Evolutionary conservation across 1,139 yeast genomes (phyloP).

Genomic region (Barnettozyma hawaiiensis): DNA sequence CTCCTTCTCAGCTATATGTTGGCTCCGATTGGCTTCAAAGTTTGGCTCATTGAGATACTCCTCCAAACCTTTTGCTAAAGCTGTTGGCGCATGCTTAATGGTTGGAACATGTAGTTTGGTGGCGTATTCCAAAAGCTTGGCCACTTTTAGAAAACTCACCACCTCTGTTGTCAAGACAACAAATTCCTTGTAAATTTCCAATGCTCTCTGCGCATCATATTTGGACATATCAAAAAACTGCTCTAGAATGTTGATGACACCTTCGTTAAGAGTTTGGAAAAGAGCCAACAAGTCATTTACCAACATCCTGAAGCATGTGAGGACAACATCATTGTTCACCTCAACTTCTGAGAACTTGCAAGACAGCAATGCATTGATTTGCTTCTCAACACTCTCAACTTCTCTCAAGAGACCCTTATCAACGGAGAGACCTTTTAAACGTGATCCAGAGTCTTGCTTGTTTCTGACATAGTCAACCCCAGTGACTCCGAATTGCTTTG

Average conservation of each 20-base stretch:
- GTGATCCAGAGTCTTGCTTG: constrained; percentile 41
- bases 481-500: constrained; percentile 60
- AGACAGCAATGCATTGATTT: constrained; percentile 67
- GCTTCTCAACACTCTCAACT: constrained; percentile 77
- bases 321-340: constrained; percentile 71
- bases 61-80: constrained; percentile 77
- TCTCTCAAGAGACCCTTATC: constrained; percentile 84
- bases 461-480: constrained; percentile 76
- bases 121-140: constrained; percentile 80
- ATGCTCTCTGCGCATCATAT: constrained; percentile 80
- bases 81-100: constrained; percentile 95
- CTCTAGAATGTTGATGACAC: constrained; percentile 86
- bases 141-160: constrained; percentile 79
- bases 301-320: constrained; percentile 79
- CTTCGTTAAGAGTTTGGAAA: constrained; percentile 89
- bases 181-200: constrained; percentile 76
- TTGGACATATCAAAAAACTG: constrained; percentile 91
- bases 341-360: constrained; percentile 68
- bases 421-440: constrained; percentile 54
- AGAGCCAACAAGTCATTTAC: constrained; percentile 81
- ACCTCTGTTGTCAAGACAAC: constrained; percentile 85
- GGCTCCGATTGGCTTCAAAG: constrained; percentile 73
- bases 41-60: constrained; percentile 86
- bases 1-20: constrained; percentile 63
- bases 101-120: constrained; percentile 93